These are phyloP conservation scores for Suillus plorans DNA, from an alignment of 768 basidiomycete genomes.

Conservation along the genomic window DNA sequence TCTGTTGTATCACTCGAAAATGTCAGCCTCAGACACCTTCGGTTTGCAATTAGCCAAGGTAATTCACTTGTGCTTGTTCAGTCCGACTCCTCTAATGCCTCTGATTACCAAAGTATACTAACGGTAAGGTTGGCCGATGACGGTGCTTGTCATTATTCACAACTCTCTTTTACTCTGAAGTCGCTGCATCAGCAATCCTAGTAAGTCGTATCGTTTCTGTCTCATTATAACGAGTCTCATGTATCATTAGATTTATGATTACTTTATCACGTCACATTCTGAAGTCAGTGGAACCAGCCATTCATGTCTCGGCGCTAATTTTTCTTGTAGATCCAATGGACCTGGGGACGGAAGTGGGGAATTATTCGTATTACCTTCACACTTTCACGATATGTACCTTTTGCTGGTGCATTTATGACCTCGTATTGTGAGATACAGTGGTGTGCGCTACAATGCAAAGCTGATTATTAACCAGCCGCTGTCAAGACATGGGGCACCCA, in stretches of 20 bases:
- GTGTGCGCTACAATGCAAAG: background rate
- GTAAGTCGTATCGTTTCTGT: background rate
- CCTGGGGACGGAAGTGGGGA: constrained; percentile 10
- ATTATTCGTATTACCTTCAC: background rate
- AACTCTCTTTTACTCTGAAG: background rate
- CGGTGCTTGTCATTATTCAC: background rate
- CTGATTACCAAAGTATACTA: background rate
- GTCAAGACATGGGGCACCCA: background rate
- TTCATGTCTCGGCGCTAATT: background rate
- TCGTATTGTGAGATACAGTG: background rate
- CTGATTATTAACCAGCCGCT: background rate
- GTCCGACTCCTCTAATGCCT: background rate
- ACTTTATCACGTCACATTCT: background rate
- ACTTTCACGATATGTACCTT: constrained; percentile 7
- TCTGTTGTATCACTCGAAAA: background rate
- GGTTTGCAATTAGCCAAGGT: background rate
- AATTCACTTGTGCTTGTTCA: background rate
- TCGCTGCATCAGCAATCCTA: background rate
- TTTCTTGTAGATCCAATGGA: constrained; percentile 16
- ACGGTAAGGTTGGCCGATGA: background rate
- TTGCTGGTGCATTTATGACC: constrained; percentile 7
- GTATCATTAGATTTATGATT: background rate
- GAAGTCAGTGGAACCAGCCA: background rate
- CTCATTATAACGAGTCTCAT: background rate
- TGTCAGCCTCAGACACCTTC: background rate